Evolutionary conservation across 2,329 filamentous ascomycete species (phyloP), one percentile per base, ranked within the genome.

Genomic region (Lecanicillium sp.): DNA sequence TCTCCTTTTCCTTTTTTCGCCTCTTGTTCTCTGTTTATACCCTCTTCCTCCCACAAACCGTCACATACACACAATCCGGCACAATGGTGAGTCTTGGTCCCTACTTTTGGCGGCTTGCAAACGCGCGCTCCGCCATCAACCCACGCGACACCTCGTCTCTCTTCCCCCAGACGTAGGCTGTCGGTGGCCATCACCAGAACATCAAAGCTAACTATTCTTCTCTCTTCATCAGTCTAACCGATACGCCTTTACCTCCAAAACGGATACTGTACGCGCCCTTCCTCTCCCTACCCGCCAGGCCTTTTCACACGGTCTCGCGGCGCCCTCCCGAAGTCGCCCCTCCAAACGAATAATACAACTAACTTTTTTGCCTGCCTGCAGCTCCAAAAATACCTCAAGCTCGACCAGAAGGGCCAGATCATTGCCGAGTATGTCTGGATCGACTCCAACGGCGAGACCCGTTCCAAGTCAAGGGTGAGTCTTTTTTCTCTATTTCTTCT

Each of bases 371-470:
- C 29, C 14, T 27, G 45, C 38, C 37, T 48, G 56, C 65, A 95
- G 87, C 81, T 96, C 65, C 71, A 83, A 65, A 96, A 96, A 69
- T 97, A 90, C 77, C 79, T 92, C 69, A 73, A 74, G 58, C 85
- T 97, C 57, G 83, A 88, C 64, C 90, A 97, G 73, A 86, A 84
- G 65, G 89, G 88, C 64, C 72, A 70, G 54, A 74, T 94, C 60
- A 92, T 95, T 67, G 90, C 88, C 59, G 90, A 96, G 72, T 96
- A 96, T 70, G 81, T 96, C 74, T 96, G 90, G 90, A 84, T 96
- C 62, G 89, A 96, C 60, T 74, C 84, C 49, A 66, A 70, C 49
- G 88, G 89, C 62, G 82, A 84, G 57, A 77, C 86, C 54, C 88
- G 92, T 57, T 95, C 88, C 62, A 98, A 97, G 75, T 90, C 85